Evolutionary conservation across 768 basidiomycete species (phyloP), one percentile per base, ranked within the genome.

Genomic region (Kwoniella pini): DNA sequence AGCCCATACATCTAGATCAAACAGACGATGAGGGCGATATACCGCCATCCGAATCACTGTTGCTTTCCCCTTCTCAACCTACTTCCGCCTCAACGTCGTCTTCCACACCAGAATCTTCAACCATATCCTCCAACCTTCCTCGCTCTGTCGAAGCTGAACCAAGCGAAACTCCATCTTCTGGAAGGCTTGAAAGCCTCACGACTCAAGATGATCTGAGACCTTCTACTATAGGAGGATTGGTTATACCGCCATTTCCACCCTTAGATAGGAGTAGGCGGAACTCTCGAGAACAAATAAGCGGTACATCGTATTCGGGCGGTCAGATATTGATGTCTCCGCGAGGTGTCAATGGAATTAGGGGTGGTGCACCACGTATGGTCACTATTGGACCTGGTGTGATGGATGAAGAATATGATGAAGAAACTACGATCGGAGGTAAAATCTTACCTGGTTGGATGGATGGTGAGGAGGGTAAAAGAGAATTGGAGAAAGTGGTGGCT

Each of bases 401-500:
- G 48, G 49, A 59, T 15, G 49, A 54, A 27, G 72, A 70, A 19
- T 74, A 69, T 62, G 71, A 78, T 27, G 72, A 76, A 36, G 74
- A 78, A 12, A 74, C 75, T 2, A 67, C 71, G 2, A 79, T 78
- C 30, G 79, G 79, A 0, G 79, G 77, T 2, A 75, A 73, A 56
- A 74, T 66, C 36, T 62, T 78, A 55, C 67, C 63, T 1, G 68
- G 67, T 12, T 60, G 66, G 57, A 50, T 79, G 65, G 67, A 72
- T 4, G 62, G 62, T 33, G 65, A 70, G 6, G 73, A 78, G 22
- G 74, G 68, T 11, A 65, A 67, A 57, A 63, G 62, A 62, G 69
- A 74, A 54, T 45, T 72, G 38, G 68, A 69, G 17, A 58, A 68
- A 44, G 27, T 79, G 7, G 62, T 31, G 5, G 67, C 60, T 50